Conservation (phyloP, 108 stramenopile genomes). For the Cyclotella cryptica region DNA sequence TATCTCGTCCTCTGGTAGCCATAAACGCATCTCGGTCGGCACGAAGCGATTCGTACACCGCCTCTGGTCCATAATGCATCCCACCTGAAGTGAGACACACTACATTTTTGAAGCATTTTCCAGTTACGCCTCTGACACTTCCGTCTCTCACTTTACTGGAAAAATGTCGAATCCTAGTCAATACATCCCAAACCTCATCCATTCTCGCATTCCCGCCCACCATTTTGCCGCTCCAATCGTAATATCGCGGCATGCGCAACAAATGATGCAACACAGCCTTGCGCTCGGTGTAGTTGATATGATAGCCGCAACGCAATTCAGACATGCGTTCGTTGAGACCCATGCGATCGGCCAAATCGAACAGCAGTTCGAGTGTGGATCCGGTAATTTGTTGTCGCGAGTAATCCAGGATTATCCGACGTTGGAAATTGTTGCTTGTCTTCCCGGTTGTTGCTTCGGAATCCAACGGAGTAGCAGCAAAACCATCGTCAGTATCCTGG, state of each 20-base stretch:
- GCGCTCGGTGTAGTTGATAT: slow-evolving; percentile 80
- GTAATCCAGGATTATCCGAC: slow-evolving; percentile 94
- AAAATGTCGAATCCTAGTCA: slow-evolving; percentile 77
- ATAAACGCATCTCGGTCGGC: slow-evolving; percentile 61
- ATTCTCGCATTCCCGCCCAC: slow-evolving; percentile 74
- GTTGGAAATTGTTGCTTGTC: slow-evolving; percentile 11
- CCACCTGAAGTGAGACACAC: slow-evolving; percentile 94
- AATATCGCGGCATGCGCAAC: slow-evolving; percentile 73
- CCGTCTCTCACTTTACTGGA: slow-evolving; percentile 80
- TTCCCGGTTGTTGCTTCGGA: slow-evolving; percentile 2
- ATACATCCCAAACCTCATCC: slow-evolving; percentile 73
- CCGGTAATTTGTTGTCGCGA: slow-evolving; percentile 94
- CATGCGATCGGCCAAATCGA: slow-evolving; percentile 91
- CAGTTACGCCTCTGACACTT: slow-evolving; percentile 79
- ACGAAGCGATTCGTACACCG: slow-evolving; percentile 92
- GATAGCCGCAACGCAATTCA: slow-evolving; percentile 72
- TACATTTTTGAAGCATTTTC: slow-evolving; percentile 84
- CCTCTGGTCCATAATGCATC: slow-evolving; percentile 92
- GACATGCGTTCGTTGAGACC: slow-evolving; percentile 78
- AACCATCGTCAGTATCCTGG: background rate
- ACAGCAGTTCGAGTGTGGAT: slow-evolving; percentile 93
- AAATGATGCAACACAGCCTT: slow-evolving; percentile 81
- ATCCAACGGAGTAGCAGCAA: background rate
- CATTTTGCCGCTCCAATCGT: slow-evolving; percentile 23
- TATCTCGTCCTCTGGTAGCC: slow-evolving; percentile 63